A percentile compares a stretch with the other conserved stretches of the same genome.
Evolutionary conservation across 306 rosid genomes (phyloP).

Genomic region (Lathyrus oleraceus): DNA sequence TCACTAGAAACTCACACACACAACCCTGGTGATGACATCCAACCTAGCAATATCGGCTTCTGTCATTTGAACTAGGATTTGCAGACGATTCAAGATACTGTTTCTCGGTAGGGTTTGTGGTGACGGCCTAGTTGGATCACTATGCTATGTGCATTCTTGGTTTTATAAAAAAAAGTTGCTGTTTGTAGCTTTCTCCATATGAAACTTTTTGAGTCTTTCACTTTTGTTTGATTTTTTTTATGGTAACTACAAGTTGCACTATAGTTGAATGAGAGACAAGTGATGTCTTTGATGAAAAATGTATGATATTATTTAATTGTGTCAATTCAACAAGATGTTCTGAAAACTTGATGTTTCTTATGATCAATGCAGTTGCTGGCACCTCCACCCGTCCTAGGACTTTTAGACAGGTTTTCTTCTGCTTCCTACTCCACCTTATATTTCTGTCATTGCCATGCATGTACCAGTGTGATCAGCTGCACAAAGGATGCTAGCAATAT

Average conservation of each 20-base stretch:
- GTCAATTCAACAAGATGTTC: background rate
- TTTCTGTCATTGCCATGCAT: background rate
- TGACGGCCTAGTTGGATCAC: too few species aligned
- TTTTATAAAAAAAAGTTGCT: background rate
- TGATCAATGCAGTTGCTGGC: constrained; percentile 74
- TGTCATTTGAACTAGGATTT: too few species aligned
- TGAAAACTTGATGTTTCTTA: constrained; percentile 33
- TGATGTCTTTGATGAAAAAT: background rate
- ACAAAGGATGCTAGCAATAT: background rate
- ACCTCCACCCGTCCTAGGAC: constrained; percentile 76
- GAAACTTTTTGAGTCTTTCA: background rate
- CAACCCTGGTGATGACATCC: too few species aligned
- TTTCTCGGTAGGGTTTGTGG: background rate
- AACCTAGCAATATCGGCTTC: too few species aligned
- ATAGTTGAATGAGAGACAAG: background rate
- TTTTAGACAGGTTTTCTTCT: constrained; percentile 63
- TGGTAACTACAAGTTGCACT: constrained; percentile 22
- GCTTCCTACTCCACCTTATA: background rate
- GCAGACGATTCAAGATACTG: background rate
- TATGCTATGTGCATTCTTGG: background rate
- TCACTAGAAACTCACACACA: too few species aligned
- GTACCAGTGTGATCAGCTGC: background rate
- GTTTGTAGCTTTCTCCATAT: background rate
- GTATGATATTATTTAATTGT: background rate
- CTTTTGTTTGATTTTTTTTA: background rate